Base-by-base conservation (phyloP, 1,139 yeast genomes). In the Sugiyamaella pinicola region DNA sequence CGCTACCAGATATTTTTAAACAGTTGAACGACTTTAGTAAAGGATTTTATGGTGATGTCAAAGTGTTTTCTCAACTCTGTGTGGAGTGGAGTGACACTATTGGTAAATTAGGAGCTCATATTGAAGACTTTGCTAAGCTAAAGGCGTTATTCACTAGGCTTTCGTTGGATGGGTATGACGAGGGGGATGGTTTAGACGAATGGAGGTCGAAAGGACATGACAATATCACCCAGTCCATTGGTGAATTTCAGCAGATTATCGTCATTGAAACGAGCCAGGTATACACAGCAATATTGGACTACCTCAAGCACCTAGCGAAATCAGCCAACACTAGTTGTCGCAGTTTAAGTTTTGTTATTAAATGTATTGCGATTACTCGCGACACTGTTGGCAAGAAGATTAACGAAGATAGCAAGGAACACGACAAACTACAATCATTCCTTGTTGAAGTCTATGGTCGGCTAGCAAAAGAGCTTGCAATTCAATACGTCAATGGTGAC, bases 61-160 rank as follows among this genome's bases (percentile, higher is more conserved):
- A 40, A 3, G 43, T 31, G 5, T 40, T 53, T 13, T 52, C 60
- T 8, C 34, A 42, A 5, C 18, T 43, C 13, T 55, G 51, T 26
- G 59, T 52, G n/a, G 26, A 29, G 13, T 60, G 61, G 63, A 53
- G 46, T 37, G 17, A 43, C 9, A 31, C 28, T 13, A 48, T 60
- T 22, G 29, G 48, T 17, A 40, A 38, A 8, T 39, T 56, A 15
- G 29, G 39, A 21, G 47, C 35, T 1, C 48, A 53, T 19, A 47
- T 60, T 13, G 55, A 51, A n/a, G 55, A 51, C 19, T 51, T 53
- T 9, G 26, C 39, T 9, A 55, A 53, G 22, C 49, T 59, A 31
- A 52, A 48, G 19, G 33, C 35, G 4, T 35, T 47, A 4, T 53
- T 53, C 38, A 33, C 51, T 4, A n/a, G 51, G 6, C 35, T 49